Conservation (phyloP, 768 basidiomycete species). For the Scleroderma citrinum region DNA sequence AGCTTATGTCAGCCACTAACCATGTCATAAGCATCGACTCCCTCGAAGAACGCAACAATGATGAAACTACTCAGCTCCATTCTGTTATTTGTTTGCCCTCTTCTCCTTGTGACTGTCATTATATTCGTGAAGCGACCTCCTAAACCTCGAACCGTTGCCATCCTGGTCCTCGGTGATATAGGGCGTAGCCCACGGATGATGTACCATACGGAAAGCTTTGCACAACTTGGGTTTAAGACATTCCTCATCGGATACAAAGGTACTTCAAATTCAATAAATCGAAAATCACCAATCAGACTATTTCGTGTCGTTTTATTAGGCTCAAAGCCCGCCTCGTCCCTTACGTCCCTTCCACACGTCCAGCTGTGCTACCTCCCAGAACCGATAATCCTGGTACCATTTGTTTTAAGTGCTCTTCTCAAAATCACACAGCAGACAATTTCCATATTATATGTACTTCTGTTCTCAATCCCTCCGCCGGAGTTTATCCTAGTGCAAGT, state of each 20-base stretch:
- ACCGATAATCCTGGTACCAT: conserved; percentile 56
- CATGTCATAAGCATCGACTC: too few species aligned
- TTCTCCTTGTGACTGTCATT: conserved; percentile 11
- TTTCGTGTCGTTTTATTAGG: conserved; percentile 37
- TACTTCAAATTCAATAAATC: conserved; percentile 27
- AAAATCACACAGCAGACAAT: conserved; percentile 71
- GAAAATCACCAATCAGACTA: conserved; percentile 2
- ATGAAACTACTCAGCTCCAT: conserved; percentile 7
- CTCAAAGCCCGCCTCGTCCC: conserved; percentile 68
- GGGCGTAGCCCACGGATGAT: conserved; percentile 97
- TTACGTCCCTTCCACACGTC: conserved; percentile 61
- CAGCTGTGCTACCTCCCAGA: conserved; percentile 63
- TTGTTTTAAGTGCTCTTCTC: conserved; percentile 69
- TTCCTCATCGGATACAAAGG: conserved; percentile 84
- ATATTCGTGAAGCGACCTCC: conserved; percentile 16
- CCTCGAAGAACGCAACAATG: too few species aligned
- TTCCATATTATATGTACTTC: conserved; percentile 55
- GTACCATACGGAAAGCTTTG: conserved; percentile 95
- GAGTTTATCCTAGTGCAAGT: conserved; percentile 91
- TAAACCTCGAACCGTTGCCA: conserved; percentile 64
- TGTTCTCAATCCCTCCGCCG: conserved; percentile 61
- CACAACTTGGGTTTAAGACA: conserved; percentile 69
- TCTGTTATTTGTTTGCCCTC: conserved; percentile 1
- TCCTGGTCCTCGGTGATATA: conserved; percentile 92
- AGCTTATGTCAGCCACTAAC: too few species aligned